These are phyloP conservation scores for Astragalus membranaceus DNA, from an alignment of 306 rosid species.

Conservation along the genomic window DNA sequence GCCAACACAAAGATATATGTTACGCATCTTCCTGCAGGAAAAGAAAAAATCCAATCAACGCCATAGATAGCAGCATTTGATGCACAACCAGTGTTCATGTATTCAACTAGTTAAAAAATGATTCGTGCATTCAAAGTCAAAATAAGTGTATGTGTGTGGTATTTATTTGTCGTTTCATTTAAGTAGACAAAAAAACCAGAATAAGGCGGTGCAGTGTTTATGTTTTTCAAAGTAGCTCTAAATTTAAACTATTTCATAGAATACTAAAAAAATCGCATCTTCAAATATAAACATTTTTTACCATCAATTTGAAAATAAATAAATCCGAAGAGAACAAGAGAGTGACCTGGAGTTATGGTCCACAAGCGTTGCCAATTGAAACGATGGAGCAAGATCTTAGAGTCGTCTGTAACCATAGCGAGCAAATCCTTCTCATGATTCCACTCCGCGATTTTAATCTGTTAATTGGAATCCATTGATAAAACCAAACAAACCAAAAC, in stretches of 20 bases:
- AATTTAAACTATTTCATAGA: background rate
- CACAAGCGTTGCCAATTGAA: conserved; percentile 97
- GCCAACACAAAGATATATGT: conserved; percentile 85
- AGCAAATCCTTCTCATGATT: conserved; percentile 96
- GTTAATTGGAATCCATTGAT: conserved; percentile 11
- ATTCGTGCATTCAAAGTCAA: background rate
- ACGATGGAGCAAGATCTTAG: conserved; percentile 87
- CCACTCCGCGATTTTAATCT: conserved; percentile 91
- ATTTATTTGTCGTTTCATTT: too few relatives aligned
- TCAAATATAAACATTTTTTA: background rate
- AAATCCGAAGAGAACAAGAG: background rate
- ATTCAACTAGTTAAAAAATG: background rate
- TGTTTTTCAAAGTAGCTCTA: conserved; percentile 1
- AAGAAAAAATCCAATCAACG: background rate
- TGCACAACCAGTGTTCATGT: background rate
- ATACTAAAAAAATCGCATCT: background rate
- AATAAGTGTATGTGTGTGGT: too few relatives aligned
- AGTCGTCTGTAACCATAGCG: conserved; percentile 93
- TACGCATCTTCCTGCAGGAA: conserved; percentile 48
- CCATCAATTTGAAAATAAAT: background rate
- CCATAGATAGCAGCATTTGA: background rate
- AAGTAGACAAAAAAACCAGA: too few relatives aligned
- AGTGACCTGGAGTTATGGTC: conserved; percentile 78
- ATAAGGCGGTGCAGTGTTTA: background rate
- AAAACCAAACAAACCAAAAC: background rate